These are phyloP conservation scores for Neoscytalidium dimidiatum DNA, from an alignment of 2,329 filamentous ascomycete species.

Conservation along the genomic window DNA sequence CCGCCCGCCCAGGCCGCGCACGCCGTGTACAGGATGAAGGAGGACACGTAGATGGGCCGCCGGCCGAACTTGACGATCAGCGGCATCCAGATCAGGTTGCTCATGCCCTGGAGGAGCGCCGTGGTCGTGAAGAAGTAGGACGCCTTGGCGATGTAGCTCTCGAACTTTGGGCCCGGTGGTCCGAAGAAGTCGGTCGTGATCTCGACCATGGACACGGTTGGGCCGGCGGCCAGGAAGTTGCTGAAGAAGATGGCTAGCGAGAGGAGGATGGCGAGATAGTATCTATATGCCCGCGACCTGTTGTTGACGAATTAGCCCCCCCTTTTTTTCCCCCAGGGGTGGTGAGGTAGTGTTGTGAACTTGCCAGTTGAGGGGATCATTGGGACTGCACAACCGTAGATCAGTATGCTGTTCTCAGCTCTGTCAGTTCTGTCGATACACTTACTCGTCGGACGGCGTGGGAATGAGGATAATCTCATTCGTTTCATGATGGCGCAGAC, in stretches of 20 bases:
- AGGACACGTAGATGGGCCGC: conserved; percentile 34
- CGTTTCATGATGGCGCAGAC: conserved; percentile 29
- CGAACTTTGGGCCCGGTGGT: conserved; percentile 32
- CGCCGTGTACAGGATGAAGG: conserved; percentile 26
- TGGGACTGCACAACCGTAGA: conserved; percentile 32
- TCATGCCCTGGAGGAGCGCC: conserved; percentile 51
- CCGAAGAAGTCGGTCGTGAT: conserved; percentile 50
- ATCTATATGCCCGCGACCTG: conserved; percentile 46
- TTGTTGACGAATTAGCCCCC: background rate
- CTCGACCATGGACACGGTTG: conserved; percentile 53
- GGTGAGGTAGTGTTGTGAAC: conserved; percentile 23
- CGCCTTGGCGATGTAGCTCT: conserved; percentile 43
- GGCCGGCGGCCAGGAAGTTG: conserved; percentile 60
- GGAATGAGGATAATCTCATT: conserved; percentile 56
- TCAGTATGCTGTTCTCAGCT: conserved; percentile 32
- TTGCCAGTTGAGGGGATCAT: conserved; percentile 58
- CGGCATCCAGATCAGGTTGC: conserved; percentile 41
- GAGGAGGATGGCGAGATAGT: conserved; percentile 53
- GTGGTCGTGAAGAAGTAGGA: conserved; percentile 58
- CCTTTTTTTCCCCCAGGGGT: too few species aligned
- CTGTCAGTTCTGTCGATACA: background rate
- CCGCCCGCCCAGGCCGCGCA: conserved; percentile 27
- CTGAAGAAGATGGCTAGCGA: conserved; percentile 58
- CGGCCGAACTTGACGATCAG: conserved; percentile 41
- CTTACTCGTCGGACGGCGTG: conserved; percentile 40